A percentile compares a stretch with the other conserved stretches of the same genome.
These are phyloP conservation scores for Solanum lignicaule DNA, from an alignment of 257 asterid genomes.

Conservation along the genomic window DNA sequence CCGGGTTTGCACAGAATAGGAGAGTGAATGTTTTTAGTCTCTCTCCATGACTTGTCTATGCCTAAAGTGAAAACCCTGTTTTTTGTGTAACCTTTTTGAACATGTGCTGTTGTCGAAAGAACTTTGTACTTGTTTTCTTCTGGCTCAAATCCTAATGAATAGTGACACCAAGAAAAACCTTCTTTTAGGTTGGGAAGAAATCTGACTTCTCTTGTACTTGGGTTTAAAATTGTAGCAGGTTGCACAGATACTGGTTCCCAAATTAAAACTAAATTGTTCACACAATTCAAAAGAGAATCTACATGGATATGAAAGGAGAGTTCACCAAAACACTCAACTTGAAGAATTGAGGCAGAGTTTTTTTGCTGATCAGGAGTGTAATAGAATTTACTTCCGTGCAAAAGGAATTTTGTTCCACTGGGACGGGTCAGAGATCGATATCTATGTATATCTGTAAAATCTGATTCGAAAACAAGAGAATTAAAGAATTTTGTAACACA, in stretches of 20 bases:
- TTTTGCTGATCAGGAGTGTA: not conserved
- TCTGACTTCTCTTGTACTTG: not conserved
- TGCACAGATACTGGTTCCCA: not conserved
- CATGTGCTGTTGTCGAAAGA: no score
- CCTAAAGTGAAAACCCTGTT: no score
- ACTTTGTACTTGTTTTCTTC: no score
- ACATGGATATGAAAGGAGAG: not conserved
- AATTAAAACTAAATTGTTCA: not conserved
- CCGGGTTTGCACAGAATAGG: no score
- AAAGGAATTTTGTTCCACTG: not conserved
- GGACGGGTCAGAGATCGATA: not conserved
- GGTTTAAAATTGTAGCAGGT: not conserved
- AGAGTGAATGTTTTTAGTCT: no score
- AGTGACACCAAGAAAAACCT: no score
- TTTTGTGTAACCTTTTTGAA: no score
- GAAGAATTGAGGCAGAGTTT: not conserved
- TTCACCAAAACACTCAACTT: not conserved
- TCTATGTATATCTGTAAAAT: not conserved
- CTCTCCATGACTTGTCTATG: no score
- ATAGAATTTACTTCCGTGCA: fast-evolving
- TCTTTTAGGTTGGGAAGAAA: not conserved
- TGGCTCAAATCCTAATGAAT: no score
- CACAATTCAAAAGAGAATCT: not conserved
- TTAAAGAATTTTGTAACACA: not conserved
- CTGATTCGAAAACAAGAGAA: not conserved